Percentiles rank a stretch among this genome's conserved stretches.
phyloP scores from a whole-genome alignment of 2,329 filamentous ascomycete species.

The Trichophyton rubrum region DNA sequence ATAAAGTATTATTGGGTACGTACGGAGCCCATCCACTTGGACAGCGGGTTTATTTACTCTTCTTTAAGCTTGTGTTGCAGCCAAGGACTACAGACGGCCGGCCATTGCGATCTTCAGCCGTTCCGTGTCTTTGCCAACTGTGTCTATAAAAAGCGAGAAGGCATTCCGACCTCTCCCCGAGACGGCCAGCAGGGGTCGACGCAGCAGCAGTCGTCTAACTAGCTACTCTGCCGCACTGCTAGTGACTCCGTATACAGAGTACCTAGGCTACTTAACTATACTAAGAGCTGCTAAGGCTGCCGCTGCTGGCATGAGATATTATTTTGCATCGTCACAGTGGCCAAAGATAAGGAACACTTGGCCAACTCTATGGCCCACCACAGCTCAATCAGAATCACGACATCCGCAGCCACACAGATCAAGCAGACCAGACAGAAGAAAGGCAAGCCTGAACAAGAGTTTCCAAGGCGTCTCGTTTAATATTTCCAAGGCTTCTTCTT shows the following conservation, averaged over 20 bases:
- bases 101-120: background rate
- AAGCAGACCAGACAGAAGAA: background rate
- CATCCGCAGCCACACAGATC: background rate
- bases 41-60: background rate
- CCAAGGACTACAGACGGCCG: background rate
- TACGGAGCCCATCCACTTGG: background rate
- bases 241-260: too few relatives aligned
- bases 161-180: background rate
- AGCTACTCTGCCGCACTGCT: too few relatives aligned
- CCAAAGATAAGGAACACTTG: background rate
- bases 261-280: too few relatives aligned
- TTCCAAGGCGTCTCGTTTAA: background rate
- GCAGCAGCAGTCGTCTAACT: too few relatives aligned
- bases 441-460: background rate
- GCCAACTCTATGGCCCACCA: conserved; percentile 1
- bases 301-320: too few relatives aligned
- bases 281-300: too few relatives aligned
- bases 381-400: background rate
- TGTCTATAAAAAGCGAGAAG: background rate
- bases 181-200: background rate
- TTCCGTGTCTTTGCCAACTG: background rate
- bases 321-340: background rate
- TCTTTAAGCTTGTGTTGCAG: background rate
- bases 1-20: too few relatives aligned
- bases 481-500: background rate